These are phyloP conservation scores for Aspergillus taichungensis DNA, from an alignment of 495 filamentous ascomycete species.

Conservation along the genomic window DNA sequence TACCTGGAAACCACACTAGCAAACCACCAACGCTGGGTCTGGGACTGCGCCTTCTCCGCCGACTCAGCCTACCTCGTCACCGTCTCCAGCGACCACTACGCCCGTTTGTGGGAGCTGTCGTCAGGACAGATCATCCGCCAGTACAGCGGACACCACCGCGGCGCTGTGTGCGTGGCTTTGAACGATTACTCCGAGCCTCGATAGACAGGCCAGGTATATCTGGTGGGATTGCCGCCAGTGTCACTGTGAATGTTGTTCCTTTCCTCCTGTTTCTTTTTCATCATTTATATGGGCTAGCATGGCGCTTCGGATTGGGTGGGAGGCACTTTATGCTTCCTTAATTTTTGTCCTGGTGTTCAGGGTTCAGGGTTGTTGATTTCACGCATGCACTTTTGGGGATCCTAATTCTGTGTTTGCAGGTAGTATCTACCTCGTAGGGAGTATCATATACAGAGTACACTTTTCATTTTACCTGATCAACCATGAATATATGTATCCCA, in stretches of 20 bases:
- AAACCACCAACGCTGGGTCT: slow-evolving; percentile 97
- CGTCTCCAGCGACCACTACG: slow-evolving; percentile 94
- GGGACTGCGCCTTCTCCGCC: slow-evolving; percentile 97
- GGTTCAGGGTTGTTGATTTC: slow-evolving; percentile 1
- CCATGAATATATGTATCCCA: too few species aligned
- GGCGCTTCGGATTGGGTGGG: slow-evolving; percentile 12
- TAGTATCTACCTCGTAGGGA: too few species aligned
- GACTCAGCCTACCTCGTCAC: slow-evolving; percentile 97
- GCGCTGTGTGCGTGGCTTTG: slow-evolving; percentile 89
- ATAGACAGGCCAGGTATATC: slow-evolving; percentile 7
- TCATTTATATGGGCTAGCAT: slow-evolving; percentile 14
- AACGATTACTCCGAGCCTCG: slow-evolving; percentile 88
- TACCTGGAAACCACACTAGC: slow-evolving; percentile 82
- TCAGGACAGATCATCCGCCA: slow-evolving; percentile 85
- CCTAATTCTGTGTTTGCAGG: not conserved
- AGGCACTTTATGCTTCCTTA: slow-evolving; percentile 3
- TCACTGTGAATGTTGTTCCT: slow-evolving; percentile 1
- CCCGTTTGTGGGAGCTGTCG: slow-evolving; percentile 86
- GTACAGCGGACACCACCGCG: slow-evolving; percentile 95
- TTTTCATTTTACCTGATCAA: too few species aligned
- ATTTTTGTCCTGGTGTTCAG: slow-evolving; percentile 1
- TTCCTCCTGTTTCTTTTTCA: slow-evolving; percentile 7
- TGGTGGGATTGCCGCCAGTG: too few species aligned
- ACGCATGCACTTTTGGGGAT: too few species aligned
- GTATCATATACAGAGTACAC: too few species aligned